Conservation (phyloP, 768 basidiomycete genomes). For the Phylloporus sp. region DNA sequence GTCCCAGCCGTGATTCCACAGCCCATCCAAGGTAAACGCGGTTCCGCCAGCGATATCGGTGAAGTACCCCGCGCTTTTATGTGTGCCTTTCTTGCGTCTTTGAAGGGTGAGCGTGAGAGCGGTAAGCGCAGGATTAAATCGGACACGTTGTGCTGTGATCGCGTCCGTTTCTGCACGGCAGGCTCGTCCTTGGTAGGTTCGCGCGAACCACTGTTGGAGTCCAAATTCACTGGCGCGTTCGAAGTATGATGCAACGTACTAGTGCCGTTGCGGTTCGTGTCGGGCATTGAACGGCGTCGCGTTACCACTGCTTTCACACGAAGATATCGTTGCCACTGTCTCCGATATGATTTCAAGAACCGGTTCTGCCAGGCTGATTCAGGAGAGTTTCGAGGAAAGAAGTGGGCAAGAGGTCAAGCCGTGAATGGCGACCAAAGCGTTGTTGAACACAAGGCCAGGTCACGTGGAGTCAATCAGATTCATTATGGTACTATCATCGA, state of each 20-base stretch:
- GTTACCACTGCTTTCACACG: not conserved
- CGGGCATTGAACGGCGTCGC: constrained; percentile 12
- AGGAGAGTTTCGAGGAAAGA: not conserved
- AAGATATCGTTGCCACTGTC: not conserved
- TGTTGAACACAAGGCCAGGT: no score
- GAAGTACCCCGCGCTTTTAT: constrained; percentile 24
- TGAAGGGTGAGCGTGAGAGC: constrained; percentile 47
- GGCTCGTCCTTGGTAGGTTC: not conserved
- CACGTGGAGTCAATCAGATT: no score
- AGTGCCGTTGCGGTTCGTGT: constrained; percentile 12
- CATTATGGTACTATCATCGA: no score
- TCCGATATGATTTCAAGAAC: not conserved
- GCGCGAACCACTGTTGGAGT: constrained; percentile 2
- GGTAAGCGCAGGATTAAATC: constrained; percentile 45
- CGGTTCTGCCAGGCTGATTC: not conserved
- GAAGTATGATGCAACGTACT: constrained; percentile 4
- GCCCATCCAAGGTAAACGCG: not conserved
- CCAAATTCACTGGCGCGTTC: not conserved
- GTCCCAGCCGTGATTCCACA: not conserved
- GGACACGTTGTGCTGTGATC: constrained; percentile 50
- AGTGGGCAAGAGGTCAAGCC: not conserved
- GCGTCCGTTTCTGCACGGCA: constrained; percentile 32
- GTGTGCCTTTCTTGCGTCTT: constrained; percentile 42
- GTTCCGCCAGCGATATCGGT: constrained; percentile 7
- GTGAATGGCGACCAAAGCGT: not conserved